Conservation (phyloP, 495 filamentous ascomycete genomes). For the Rhizodiscina lignyota region DNA sequence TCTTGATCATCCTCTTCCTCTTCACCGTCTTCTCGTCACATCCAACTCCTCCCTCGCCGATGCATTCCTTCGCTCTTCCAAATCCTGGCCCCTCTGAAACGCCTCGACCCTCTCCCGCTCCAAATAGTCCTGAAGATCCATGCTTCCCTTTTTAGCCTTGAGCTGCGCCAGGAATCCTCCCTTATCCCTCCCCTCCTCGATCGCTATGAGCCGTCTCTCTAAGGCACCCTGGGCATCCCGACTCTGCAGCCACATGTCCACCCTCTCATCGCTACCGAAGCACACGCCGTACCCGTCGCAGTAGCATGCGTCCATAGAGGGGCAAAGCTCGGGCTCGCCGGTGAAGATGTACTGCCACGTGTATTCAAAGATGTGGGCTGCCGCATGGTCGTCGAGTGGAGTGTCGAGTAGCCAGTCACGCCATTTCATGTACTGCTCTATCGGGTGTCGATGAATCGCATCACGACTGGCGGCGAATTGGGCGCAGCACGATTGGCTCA, state of each 20-base stretch:
- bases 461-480: slow-evolving; percentile 33
- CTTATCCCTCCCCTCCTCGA: too few relatives aligned
- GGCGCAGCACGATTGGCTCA: slow-evolving; percentile 30
- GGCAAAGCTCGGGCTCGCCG: slow-evolving; percentile 34
- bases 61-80: too few relatives aligned
- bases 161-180: too few relatives aligned
- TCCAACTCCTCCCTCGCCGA: too few relatives aligned
- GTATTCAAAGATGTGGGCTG: slow-evolving; percentile 55
- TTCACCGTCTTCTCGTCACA: too few relatives aligned
- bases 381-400: slow-evolving; percentile 39
- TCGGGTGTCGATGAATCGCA: slow-evolving; percentile 31
- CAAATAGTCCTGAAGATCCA: too few relatives aligned
- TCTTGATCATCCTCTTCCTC: too few relatives aligned
- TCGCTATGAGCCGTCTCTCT: too few relatives aligned
- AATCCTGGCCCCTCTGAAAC: too few relatives aligned
- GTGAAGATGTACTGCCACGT: slow-evolving; percentile 51
- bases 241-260: slow-evolving; percentile 26
- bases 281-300: slow-evolving; percentile 58
- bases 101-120: too few relatives aligned
- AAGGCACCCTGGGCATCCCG: too few relatives aligned
- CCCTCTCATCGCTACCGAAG: slow-evolving; percentile 40
- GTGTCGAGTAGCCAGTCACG: slow-evolving; percentile 48
- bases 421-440: slow-evolving; percentile 41
- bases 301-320: slow-evolving; percentile 46
- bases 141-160: too few relatives aligned